Conservation (phyloP, 257 asterid species). For the Primulina eburnea region DNA sequence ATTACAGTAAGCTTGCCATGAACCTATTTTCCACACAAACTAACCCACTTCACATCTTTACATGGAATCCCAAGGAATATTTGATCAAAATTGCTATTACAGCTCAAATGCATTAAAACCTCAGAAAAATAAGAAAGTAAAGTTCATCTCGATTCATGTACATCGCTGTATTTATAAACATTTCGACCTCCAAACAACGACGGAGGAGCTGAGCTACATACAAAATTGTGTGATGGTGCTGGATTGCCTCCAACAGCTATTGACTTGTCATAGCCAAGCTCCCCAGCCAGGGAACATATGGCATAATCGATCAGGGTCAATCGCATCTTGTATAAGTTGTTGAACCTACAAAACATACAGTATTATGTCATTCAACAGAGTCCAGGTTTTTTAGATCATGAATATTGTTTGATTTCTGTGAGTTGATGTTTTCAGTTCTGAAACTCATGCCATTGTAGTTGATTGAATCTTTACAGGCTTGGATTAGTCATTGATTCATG, state of each 20-base stretch:
- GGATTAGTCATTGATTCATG: neutral
- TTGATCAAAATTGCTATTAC: neutral
- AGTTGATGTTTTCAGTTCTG: neutral
- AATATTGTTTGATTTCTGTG: neutral
- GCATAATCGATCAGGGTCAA: slow-evolving; percentile 88
- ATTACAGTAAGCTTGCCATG: neutral
- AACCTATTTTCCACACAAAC: too few relatives aligned
- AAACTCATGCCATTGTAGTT: neutral
- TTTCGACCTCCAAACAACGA: neutral
- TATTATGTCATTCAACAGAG: neutral
- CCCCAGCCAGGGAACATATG: slow-evolving; percentile 99
- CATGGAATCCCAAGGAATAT: neutral
- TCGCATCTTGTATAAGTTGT: slow-evolving; percentile 91
- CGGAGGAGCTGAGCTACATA: neutral
- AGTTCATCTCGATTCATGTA: neutral
- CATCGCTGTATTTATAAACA: neutral
- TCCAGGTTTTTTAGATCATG: too few relatives aligned
- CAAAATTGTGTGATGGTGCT: neutral
- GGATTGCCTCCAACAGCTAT: slow-evolving; percentile 12
- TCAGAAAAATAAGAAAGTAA: too few relatives aligned
- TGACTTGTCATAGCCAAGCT: slow-evolving; percentile 68
- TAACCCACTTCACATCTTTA: neutral
- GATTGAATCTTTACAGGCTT: too few relatives aligned
- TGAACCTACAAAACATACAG: slow-evolving; percentile 63
- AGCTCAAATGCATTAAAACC: neutral